These are phyloP conservation scores for Evernia prunastri DNA, from an alignment of 495 filamentous ascomycete genomes.

Conservation along the genomic window DNA sequence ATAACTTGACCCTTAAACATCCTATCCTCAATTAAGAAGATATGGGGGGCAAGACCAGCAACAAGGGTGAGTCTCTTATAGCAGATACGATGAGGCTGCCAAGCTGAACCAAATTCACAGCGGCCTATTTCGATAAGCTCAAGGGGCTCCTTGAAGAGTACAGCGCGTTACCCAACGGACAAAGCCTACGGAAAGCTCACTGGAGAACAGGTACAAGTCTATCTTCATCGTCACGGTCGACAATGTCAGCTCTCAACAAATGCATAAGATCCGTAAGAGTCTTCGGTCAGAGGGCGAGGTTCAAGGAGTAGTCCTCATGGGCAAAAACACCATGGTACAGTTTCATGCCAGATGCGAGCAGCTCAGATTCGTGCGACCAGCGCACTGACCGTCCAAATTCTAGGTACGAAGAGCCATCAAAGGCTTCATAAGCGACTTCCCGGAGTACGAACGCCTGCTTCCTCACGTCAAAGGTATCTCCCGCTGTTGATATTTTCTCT, in stretches of 20 bases:
- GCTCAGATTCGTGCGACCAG: not conserved
- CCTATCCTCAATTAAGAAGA: slow-evolving; percentile 97
- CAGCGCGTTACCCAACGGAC: slow-evolving; percentile 23
- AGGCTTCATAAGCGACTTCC: slow-evolving; percentile 83
- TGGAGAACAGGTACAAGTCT: slow-evolving; percentile 42
- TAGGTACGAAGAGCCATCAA: slow-evolving; percentile 94
- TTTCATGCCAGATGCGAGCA: not conserved
- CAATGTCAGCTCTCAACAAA: slow-evolving; percentile 98
- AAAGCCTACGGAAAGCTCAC: not conserved
- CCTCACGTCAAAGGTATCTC: slow-evolving; percentile 76
- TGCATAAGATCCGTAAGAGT: slow-evolving; percentile 96
- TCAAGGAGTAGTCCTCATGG: slow-evolving; percentile 89
- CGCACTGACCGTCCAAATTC: slow-evolving; percentile 5
- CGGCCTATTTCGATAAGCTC: slow-evolving; percentile 98
- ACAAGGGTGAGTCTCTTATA: too few relatives aligned
- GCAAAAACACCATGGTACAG: slow-evolving; percentile 64
- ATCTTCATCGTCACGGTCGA: slow-evolving; percentile 97
- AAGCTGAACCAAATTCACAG: slow-evolving; percentile 84
- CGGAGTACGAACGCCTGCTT: slow-evolving; percentile 95
- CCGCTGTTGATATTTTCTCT: not conserved
- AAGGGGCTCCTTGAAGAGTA: slow-evolving; percentile 88
- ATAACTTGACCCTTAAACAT: slow-evolving; percentile 79
- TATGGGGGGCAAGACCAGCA: slow-evolving; percentile 95
- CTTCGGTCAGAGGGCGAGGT: slow-evolving; percentile 69
- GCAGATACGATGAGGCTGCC: too few relatives aligned